A percentile compares a stretch with the other conserved stretches of the same genome.
Conservation (phyloP, 768 basidiomycete genomes). For the Kwoniella mangroviensis region DNA sequence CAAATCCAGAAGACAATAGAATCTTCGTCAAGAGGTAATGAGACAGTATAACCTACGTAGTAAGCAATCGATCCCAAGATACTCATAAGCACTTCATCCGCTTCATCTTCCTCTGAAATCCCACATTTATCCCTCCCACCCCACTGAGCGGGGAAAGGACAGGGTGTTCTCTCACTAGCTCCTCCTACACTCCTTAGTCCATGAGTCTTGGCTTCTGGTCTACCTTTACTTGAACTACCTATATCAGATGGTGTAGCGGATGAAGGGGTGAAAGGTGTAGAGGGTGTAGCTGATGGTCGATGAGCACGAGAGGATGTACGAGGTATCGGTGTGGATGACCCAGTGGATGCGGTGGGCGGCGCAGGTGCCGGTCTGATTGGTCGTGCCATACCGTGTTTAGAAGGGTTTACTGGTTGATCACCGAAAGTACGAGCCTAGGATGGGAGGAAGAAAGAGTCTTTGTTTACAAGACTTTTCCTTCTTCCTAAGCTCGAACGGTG, state of each 20-base stretch:
- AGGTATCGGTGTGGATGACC: conserved; percentile 13
- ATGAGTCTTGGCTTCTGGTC: conserved; percentile 42
- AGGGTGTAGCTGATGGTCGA: conserved; percentile 19
- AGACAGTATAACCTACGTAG: conserved; percentile 32
- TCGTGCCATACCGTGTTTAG: conserved; percentile 27
- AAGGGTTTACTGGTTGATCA: background rate
- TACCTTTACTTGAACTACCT: background rate
- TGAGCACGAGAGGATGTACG: conserved; percentile 22
- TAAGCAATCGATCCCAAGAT: conserved; percentile 39
- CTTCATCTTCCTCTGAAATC: conserved; percentile 46
- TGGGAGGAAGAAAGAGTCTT: conserved; percentile 15
- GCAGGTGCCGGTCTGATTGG: conserved; percentile 31
- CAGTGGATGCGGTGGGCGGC: conserved; percentile 12
- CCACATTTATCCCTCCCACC: conserved; percentile 50
- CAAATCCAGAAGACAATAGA: background rate
- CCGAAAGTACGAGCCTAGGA: conserved; percentile 22
- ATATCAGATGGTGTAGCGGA: conserved; percentile 21
- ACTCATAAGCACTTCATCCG: conserved; percentile 51
- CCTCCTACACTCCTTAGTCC: conserved; percentile 41
- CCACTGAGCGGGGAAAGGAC: conserved; percentile 45
- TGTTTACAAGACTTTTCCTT: conserved; percentile 8
- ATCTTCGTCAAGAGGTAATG: background rate
- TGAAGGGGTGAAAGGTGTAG: conserved; percentile 22
- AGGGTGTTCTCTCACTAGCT: conserved; percentile 40
- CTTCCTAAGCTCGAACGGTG: conserved; percentile 23